Evolutionary conservation across 108 stramenopile genomes (phyloP), one percentile per base, ranked within the genome.

Genomic region (Epipyxis sp.): DNA sequence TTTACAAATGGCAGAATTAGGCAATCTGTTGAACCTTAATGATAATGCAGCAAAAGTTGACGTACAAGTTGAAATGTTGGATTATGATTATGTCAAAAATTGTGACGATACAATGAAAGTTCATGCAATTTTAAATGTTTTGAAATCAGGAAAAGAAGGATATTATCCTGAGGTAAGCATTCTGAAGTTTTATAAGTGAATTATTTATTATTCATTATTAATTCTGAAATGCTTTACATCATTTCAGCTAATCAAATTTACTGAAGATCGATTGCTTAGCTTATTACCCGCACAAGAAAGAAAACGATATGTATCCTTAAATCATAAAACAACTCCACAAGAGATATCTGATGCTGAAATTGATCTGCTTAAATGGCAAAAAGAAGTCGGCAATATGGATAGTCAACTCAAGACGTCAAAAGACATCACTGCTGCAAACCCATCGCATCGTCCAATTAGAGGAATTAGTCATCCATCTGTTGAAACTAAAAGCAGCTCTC

Each of bases 31-130:
- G n/a, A n/a, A n/a, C n/a, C n/a, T n/a, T n/a, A n/a, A n/a, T n/a
- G n/a, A n/a, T n/a, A n/a, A n/a, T n/a, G n/a, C n/a, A n/a, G n/a
- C n/a, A n/a, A n/a, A n/a, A n/a, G n/a, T n/a, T n/a, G n/a, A n/a
- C n/a, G n/a, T 90, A 1, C 16, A 44, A 10, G 71, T 87, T 6
- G 89, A 89, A n/a, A 90, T 88, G 86, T 79, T 91, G 16, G 91
- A 91, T 84, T 91, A 89, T 59, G 78, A 27, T n/a, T 90, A 85
- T 76, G 84, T 90, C 1, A 80, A 83, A 16, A 65, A 81, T 43
- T 88, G 88, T 29, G 16, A 82, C 0, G 74, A 85, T 46, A 1
- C 69, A 0, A 34, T 71, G 16, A 83, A 82, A 59, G 45, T 91
- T 16, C 57, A 69, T 57, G 81, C 77, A 39, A 84, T 91, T 16